phyloP scores from a whole-genome alignment of 2,329 filamentous ascomycete genomes.

The Periconia sp. region DNA sequence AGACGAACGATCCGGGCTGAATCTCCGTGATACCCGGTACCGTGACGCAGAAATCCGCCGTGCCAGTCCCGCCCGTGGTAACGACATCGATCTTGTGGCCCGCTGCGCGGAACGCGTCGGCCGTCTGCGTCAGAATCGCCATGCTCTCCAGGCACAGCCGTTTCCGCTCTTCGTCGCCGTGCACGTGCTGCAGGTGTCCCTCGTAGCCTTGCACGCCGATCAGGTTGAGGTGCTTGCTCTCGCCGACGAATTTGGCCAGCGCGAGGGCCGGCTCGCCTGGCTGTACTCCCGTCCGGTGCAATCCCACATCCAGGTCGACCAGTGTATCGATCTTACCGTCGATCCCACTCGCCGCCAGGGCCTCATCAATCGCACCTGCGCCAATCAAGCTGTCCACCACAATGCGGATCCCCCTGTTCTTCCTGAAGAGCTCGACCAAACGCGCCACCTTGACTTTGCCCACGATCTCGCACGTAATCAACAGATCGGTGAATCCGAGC shows the following conservation, averaged over 20 bases:
- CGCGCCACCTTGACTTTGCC: slow-evolving; percentile 50
- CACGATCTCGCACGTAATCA: slow-evolving; percentile 56
- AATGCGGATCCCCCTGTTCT: slow-evolving; percentile 45
- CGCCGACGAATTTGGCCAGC: slow-evolving; percentile 45
- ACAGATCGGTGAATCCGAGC: slow-evolving; percentile 51
- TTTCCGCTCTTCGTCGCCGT: slow-evolving; percentile 47
- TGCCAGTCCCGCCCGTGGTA: slow-evolving; percentile 56
- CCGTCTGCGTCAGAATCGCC: slow-evolving; percentile 48
- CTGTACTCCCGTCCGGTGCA: slow-evolving; percentile 53
- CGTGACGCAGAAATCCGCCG: slow-evolving; percentile 55
- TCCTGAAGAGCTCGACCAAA: slow-evolving; percentile 49
- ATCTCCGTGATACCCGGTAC: slow-evolving; percentile 57
- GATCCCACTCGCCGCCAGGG: slow-evolving; percentile 41
- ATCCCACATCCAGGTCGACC: slow-evolving; percentile 55
- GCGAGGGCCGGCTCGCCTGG: slow-evolving; percentile 45
- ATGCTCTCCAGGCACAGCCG: slow-evolving; percentile 50
- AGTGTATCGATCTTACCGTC: slow-evolving; percentile 45
- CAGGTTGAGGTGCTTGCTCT: slow-evolving; percentile 44
- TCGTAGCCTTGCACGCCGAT: slow-evolving; percentile 58
- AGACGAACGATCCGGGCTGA: slow-evolving; percentile 58
- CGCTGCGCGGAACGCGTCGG: slow-evolving; percentile 43
- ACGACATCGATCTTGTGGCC: slow-evolving; percentile 53
- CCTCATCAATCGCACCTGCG: slow-evolving; percentile 50
- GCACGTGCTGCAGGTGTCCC: slow-evolving; percentile 57
- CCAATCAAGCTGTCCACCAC: slow-evolving; percentile 53